Conservation (phyloP, 2,329 filamentous ascomycete species). For the Xylariaceae sp. region DNA sequence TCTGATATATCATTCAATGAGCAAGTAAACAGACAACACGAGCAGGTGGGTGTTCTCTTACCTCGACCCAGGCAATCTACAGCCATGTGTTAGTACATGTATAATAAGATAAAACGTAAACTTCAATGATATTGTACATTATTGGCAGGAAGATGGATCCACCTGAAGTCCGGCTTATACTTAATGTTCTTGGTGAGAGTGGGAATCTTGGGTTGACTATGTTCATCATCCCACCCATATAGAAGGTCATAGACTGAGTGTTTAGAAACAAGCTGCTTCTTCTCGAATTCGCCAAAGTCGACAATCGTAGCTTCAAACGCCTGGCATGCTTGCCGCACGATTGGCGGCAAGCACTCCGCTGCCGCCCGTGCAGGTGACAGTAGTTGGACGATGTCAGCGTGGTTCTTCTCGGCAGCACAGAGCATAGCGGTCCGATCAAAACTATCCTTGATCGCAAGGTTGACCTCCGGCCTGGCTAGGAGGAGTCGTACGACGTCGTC, state of each 20-base stretch:
- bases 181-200: conserved; percentile 49
- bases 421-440: conserved; percentile 46
- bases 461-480: conserved; percentile 38
- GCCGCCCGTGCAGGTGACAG: conserved; percentile 42
- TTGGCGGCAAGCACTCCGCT: conserved; percentile 38
- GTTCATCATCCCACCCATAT: conserved; percentile 52
- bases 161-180: conserved; percentile 51
- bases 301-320: conserved; percentile 56
- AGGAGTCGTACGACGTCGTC: conserved; percentile 48
- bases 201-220: conserved; percentile 49
- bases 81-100: conserved; percentile 23
- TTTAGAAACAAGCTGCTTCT: conserved; percentile 49
- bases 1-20: conserved; percentile 33
- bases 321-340: conserved; percentile 48
- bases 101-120: conserved; percentile 4
- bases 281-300: conserved; percentile 50
- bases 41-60: conserved; percentile 20
- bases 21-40: conserved; percentile 5
- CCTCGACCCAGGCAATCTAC: conserved; percentile 64
- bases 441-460: conserved; percentile 40
- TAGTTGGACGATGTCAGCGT: conserved; percentile 42
- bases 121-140: conserved; percentile 39
- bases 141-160: conserved; percentile 58
- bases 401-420: conserved; percentile 43
- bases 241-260: conserved; percentile 54